Evolutionary conservation across 1,139 yeast genomes (phyloP), one percentile per base, ranked within the genome.

Genomic region (Citeromyces hawaiiensis): DNA sequence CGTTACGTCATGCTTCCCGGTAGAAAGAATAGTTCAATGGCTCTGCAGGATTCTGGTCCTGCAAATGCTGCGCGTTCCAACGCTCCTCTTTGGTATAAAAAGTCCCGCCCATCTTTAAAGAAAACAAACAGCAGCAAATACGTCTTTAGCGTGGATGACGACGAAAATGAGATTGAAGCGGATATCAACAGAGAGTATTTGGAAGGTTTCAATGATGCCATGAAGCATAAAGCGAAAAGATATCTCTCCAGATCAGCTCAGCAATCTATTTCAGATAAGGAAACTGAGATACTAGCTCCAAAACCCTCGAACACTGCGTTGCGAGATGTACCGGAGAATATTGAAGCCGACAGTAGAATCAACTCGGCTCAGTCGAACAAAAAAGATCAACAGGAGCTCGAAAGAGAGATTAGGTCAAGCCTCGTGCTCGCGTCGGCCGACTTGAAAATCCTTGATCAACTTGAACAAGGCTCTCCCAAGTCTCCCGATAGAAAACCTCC

Each of bases 81-180:
- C 19, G n/a, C 36, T 5, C 16, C 36, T 14, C 25, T 19, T 11
- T 16, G 25, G 14, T 18, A 38, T 34, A n/a, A 47, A 41, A 36
- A 23, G 27, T 23, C 27, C 9, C 27, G 27, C 11, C 57, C 57
- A 4, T 48, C 35, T 15, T 36, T 55, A 2, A 47, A 48, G 35
- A 55, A 53, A 36, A 51, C 50, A 18, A 48, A 56, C 4, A 48
- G 55, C 3, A 39, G 54, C 2, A 52, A 52, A 40, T 57, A 56
- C 36, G 61, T 80, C 2, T 81, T 75, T 51, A 74, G 83, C 21
- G 91, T 83, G 0, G 94, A 83, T 54, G 94, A 83, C 54, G 85
- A 79, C 48, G 80, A 75, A 35, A 72, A 68, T 38, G 83, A 74
- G 43, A 62, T 72, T 10, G 78, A 72, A 44, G 70, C 69, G 13